Evolutionary conservation across 192 early-diverging fungal species (phyloP), one percentile per base, ranked within the genome.

Genomic region (Podila minutissima): DNA sequence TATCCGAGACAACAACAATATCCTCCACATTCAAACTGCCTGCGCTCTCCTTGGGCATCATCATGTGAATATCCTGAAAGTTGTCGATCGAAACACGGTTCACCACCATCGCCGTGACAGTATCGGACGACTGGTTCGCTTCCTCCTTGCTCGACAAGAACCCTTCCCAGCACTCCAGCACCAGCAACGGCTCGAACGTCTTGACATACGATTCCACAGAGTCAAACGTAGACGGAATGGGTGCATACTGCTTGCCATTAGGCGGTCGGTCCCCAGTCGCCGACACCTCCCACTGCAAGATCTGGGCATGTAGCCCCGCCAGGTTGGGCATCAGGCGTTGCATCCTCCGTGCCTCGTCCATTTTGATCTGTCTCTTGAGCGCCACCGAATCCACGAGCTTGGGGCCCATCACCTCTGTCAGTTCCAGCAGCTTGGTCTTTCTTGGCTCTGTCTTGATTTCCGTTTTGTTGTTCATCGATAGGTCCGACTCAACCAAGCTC

Each of bases 121-220:
- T 73, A 0, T 84, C 75, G 41, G 92, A 87, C 3, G 82, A 81
- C 29, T 85, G 83, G 33, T 72, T 82, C 13, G 86, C 66, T 62
- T 94, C 89, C 64, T 95, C 94, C 58, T 90, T 89, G 12, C 91
- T 83, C 10, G 91, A 89, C 71, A 91, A 82, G 37, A 98, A 82
- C 74, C 96, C 93, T 62, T 92, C 84, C 97, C 96, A 97, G 64
- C 90, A 87, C 75, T 99, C 97, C 5, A 95, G 83, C 38, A 96
- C 69, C 41, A 97, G 62, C 53, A 98, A 76, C 0, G 96, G 96
- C 77, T 96, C 95, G 79, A 98, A 93, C 5, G 85, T 77, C 22
- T 62, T 60, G 3, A 73, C 73, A 71, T 98, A 99, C 51, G 91
- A 82, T 29, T 84, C 71, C 8, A 84, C 78, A 24, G 83, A 74